Percentiles rank a stretch among this genome's conserved stretches.
Conservation (phyloP, 75 land plant genomes). For the Ceratopteris richardii region DNA sequence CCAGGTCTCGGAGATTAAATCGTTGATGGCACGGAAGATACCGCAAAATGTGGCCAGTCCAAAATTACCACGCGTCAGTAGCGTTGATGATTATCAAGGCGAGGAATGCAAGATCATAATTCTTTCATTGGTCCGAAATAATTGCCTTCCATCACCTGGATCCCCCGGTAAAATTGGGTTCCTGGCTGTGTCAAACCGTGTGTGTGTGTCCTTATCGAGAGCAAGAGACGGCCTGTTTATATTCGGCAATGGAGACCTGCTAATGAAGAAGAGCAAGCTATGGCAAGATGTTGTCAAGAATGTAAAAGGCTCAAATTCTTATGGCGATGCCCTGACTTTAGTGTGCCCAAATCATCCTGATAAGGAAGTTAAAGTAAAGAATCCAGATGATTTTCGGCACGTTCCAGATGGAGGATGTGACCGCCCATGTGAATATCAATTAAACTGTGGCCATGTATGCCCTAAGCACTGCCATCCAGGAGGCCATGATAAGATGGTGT, state of each 20-base stretch:
- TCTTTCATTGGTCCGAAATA: constrained; percentile 22
- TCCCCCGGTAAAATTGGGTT: constrained; percentile 17
- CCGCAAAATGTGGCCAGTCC: not conserved
- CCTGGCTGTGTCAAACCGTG: constrained; percentile 17
- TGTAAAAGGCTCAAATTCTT: not conserved
- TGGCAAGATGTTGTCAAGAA: constrained; percentile 13
- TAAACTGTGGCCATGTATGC: constrained; percentile 23
- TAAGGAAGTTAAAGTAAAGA: constrained; percentile 5
- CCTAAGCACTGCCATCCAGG: constrained; percentile 24
- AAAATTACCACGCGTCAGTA: constrained; percentile 15
- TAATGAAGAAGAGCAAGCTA: constrained; percentile 10
- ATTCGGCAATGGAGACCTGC: constrained; percentile 23
- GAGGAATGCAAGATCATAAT: constrained; percentile 22
- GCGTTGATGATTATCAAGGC: constrained; percentile 29
- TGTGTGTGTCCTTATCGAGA: constrained; percentile 27
- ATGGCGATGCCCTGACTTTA: constrained; percentile 9
- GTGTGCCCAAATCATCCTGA: constrained; percentile 17
- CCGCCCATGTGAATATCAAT: constrained; percentile 15
- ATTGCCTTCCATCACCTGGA: not conserved
- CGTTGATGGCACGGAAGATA: not conserved
- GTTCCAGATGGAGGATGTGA: constrained; percentile 22
- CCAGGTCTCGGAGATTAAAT: not conserved
- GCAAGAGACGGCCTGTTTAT: constrained; percentile 27
- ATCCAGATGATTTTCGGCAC: constrained; percentile 5
- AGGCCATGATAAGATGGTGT: constrained; percentile 13